A percentile compares a stretch with the other conserved stretches of the same genome.
Evolutionary conservation across 352 stramenopile species (phyloP).

Genomic region (Phytopythium chamaehyphon): DNA sequence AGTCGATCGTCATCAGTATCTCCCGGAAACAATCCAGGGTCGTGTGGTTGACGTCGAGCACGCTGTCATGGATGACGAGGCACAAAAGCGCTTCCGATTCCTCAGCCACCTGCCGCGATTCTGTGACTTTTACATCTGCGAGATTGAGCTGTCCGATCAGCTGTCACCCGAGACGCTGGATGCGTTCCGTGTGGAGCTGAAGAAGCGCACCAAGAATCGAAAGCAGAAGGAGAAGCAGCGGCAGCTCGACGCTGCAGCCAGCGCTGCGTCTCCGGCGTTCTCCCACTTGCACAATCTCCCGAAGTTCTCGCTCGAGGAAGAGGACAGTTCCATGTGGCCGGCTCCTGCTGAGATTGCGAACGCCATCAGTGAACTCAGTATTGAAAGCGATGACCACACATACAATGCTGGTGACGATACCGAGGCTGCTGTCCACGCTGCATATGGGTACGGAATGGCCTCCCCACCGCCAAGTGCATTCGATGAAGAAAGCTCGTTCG

Average conservation of each 20-base stretch:
- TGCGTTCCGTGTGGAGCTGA: conserved; percentile 63
- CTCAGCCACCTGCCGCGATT: conserved; percentile 82
- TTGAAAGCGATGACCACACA: conserved; percentile 28
- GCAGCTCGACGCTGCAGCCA: conserved; percentile 8
- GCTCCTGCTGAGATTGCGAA: conserved; percentile 49
- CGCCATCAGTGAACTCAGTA: not conserved
- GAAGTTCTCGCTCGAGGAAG: conserved; percentile 54
- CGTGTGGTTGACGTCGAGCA: conserved; percentile 84
- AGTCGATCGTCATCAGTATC: conserved; percentile 38
- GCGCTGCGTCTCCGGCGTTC: conserved; percentile 26
- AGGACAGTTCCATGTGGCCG: conserved; percentile 42
- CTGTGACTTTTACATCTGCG: conserved; percentile 86
- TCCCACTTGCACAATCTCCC: conserved; percentile 18
- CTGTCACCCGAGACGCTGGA: conserved; percentile 63
- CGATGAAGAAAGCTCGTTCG: conserved; percentile 58
- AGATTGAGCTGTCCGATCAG: conserved; percentile 72
- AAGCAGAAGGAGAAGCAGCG: conserved; percentile 50
- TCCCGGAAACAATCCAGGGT: conserved; percentile 51
- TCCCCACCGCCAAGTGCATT: conserved; percentile 9
- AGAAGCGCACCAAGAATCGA: conserved; percentile 69
- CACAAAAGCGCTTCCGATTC: conserved; percentile 83
- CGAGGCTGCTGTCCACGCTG: not conserved
- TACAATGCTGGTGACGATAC: conserved; percentile 10
- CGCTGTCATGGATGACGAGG: conserved; percentile 83
- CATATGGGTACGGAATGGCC: not conserved